Percentiles rank a stretch among this genome's conserved stretches.
phyloP scores from a whole-genome alignment of 352 stramenopile genomes.

The Paralagenidium karlingii region DNA sequence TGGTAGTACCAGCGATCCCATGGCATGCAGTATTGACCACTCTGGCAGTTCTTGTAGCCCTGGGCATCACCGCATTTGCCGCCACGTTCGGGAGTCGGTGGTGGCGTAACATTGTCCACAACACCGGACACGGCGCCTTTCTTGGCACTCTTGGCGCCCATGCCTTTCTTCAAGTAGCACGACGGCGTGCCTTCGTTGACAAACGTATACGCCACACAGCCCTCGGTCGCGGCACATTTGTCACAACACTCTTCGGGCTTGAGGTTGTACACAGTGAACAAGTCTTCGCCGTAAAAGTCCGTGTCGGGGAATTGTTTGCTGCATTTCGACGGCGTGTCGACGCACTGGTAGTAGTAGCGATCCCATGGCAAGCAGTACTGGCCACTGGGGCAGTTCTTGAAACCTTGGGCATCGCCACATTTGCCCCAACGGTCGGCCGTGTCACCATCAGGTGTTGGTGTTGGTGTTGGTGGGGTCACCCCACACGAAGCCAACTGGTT shows the following conservation, averaged over 20 bases:
- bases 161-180: neutral
- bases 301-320: neutral
- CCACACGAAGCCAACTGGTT: too few relatives aligned
- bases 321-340: slow-evolving; percentile 1
- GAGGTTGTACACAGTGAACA: slow-evolving; percentile 1
- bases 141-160: neutral
- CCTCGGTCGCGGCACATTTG: slow-evolving; percentile 1
- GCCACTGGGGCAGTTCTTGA: too few relatives aligned
- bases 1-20: slow-evolving; percentile 32
- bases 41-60: slow-evolving; percentile 24
- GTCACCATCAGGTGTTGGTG: slow-evolving; percentile 3
- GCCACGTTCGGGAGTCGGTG: too few relatives aligned
- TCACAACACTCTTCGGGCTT: slow-evolving; percentile 3
- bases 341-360: slow-evolving; percentile 19
- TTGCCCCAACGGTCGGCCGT: neutral
- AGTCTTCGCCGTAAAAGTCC: slow-evolving; percentile 4
- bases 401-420: slow-evolving; percentile 1
- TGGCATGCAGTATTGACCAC: slow-evolving; percentile 36
- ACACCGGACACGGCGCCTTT: neutral
- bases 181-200: neutral
- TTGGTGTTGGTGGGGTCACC: too few relatives aligned
- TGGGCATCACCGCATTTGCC: slow-evolving; percentile 17
- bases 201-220: slow-evolving; percentile 6
- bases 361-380: slow-evolving; percentile 29
- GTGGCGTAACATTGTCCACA: too few relatives aligned